These are phyloP conservation scores for Scheffersomyces lignicola DNA, from an alignment of 1,139 yeast genomes.

Conservation along the genomic window DNA sequence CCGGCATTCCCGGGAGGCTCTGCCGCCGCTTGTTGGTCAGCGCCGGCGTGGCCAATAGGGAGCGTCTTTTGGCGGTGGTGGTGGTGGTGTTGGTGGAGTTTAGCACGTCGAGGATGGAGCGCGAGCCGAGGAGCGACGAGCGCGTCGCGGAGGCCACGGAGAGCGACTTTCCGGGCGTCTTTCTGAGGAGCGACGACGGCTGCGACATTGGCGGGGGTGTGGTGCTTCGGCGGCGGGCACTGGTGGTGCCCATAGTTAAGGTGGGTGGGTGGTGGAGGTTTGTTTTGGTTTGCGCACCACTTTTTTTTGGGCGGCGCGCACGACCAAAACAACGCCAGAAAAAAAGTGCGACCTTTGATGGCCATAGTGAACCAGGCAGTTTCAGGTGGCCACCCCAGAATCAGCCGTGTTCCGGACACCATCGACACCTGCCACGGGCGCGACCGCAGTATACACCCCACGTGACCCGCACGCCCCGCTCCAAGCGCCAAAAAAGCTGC, in stretches of 20 bases:
- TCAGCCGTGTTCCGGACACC: too few relatives aligned
- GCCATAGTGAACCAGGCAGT: too few relatives aligned
- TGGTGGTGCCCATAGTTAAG: too few relatives aligned
- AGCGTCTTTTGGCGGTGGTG: slow-evolving; percentile 28
- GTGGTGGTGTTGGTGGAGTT: slow-evolving; percentile 1
- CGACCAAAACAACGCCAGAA: slow-evolving; percentile 3
- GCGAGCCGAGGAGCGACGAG: slow-evolving; percentile 25
- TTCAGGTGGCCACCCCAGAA: too few relatives aligned
- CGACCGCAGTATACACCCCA: too few relatives aligned
- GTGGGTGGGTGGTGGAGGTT: background rate
- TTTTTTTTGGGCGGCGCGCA: background rate
- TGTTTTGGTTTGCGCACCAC: background rate
- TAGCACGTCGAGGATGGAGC: slow-evolving; percentile 6
- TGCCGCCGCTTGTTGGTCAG: slow-evolving; percentile 35
- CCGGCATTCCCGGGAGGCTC: slow-evolving; percentile 21
- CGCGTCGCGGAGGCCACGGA: slow-evolving; percentile 39
- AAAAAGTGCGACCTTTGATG: too few relatives aligned
- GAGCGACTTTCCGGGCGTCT: slow-evolving; percentile 30
- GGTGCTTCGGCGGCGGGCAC: too few relatives aligned
- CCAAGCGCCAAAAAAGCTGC: too few relatives aligned
- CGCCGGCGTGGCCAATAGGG: slow-evolving; percentile 42
- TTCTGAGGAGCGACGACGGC: slow-evolving; percentile 29
- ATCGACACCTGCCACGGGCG: too few relatives aligned
- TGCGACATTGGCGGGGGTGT: slow-evolving; percentile 11
- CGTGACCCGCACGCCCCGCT: too few relatives aligned